Percentiles rank a stretch among this genome's conserved stretches.
These are phyloP conservation scores for Crithidia mellificae DNA, from an alignment of 208 protist species.

Conservation along the genomic window DNA sequence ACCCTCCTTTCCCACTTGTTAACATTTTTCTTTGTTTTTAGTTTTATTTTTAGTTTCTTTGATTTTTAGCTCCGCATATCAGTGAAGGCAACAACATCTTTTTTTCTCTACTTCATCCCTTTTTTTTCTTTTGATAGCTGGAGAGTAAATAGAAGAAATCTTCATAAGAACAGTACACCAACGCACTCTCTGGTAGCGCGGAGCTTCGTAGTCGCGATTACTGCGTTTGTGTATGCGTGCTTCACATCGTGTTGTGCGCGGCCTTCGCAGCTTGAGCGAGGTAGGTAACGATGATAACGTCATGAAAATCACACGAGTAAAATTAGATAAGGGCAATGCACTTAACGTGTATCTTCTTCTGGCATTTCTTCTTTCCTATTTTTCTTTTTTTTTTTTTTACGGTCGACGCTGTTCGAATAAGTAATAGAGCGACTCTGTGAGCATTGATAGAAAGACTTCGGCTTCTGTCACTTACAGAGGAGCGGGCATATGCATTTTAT, in stretches of 20 bases:
- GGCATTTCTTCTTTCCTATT: too few relatives aligned
- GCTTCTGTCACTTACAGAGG: constrained; percentile 2
- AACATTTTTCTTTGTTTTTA: constrained; percentile 4
- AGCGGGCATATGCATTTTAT: constrained; percentile 22
- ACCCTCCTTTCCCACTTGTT: background rate
- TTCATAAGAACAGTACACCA: constrained; percentile 7
- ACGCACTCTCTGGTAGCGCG: too few relatives aligned
- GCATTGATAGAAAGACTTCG: background rate
- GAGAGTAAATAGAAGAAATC: constrained; percentile 14
- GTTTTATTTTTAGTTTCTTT: constrained; percentile 18
- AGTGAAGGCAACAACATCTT: background rate
- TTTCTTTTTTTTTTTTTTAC: constrained; percentile 15
- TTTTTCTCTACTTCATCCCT: too few relatives aligned
- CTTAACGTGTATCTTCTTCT: too few relatives aligned
- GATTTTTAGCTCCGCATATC: constrained; percentile 1
- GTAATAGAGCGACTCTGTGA: constrained; percentile 24
- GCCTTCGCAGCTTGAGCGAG: background rate
- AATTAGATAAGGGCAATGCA: too few relatives aligned
- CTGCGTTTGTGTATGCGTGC: background rate
- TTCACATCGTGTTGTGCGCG: background rate
- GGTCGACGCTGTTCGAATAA: constrained; percentile 12
- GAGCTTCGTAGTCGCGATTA: too few relatives aligned
- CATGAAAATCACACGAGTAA: background rate
- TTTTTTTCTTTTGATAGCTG: constrained; percentile 1
- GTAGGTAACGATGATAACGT: background rate